phyloP scores from a whole-genome alignment of 257 asterid species.

The Solanum chiquidenum region DNA sequence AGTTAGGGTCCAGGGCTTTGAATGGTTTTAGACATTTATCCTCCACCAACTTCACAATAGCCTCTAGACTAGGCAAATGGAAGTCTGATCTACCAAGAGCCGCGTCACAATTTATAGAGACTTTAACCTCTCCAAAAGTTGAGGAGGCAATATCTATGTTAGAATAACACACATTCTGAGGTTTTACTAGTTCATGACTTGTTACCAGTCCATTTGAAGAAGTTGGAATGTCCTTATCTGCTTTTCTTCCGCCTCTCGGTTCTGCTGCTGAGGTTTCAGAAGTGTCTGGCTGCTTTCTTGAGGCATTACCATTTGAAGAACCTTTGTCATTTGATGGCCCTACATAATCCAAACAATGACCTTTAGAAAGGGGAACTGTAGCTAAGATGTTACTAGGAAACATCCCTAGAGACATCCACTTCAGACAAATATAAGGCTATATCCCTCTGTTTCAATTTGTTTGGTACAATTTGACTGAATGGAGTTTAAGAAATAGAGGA shows the following conservation, averaged over 20 bases:
- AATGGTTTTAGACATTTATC: slow-evolving; percentile 29
- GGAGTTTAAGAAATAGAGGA: neutral
- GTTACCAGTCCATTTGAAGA: slow-evolving; percentile 14
- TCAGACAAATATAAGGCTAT: neutral
- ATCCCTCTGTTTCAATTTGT: neutral
- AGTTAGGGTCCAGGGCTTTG: slow-evolving; percentile 27
- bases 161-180: neutral
- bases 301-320: slow-evolving; percentile 13
- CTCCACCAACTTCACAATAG: slow-evolving; percentile 13
- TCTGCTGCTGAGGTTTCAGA: slow-evolving; percentile 14
- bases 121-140: slow-evolving; percentile 21
- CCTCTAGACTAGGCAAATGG: slow-evolving; percentile 18
- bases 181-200: slow-evolving; percentile 4
- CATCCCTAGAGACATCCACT: neutral
- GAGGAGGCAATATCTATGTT: slow-evolving; percentile 18
- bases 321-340: slow-evolving; percentile 24
- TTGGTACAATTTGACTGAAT: neutral
- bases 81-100: slow-evolving; percentile 12
- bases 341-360: slow-evolving; percentile 17
- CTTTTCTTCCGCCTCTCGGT: slow-evolving; percentile 9
- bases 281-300: slow-evolving; percentile 8
- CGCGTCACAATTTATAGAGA: slow-evolving; percentile 8
- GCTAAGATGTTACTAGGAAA: neutral
- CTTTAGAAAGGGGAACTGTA: neutral
- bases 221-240: slow-evolving; percentile 8